These are phyloP conservation scores for Erythrobasidium hasegawianum DNA, from an alignment of 1,284 basidiomycete genomes.

Conservation along the genomic window DNA sequence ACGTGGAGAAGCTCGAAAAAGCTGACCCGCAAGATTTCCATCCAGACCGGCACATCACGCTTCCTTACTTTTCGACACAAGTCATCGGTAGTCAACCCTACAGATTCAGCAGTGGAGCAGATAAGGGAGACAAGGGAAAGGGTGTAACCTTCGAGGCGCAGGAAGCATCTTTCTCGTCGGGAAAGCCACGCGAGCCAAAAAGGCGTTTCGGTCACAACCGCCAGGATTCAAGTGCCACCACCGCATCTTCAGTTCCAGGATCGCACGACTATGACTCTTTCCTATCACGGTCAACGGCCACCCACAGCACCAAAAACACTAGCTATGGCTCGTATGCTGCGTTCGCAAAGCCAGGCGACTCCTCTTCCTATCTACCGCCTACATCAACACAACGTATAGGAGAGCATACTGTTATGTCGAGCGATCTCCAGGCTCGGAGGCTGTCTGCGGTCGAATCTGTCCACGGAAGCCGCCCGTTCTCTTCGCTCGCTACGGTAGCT, in stretches of 20 bases:
- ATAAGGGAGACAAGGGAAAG: no score
- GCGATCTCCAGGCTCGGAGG: neutral
- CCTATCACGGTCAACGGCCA: neutral
- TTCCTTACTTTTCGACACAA: no score
- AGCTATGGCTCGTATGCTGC: neutral
- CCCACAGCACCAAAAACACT: neutral
- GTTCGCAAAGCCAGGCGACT: constrained; percentile 4
- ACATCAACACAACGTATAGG: neutral
- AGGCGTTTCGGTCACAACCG: no score
- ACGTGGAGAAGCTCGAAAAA: no score
- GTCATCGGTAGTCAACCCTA: no score
- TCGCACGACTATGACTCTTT: neutral
- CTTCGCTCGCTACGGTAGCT: neutral
- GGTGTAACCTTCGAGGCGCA: no score
- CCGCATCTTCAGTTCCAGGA: neutral
- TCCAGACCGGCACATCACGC: no score
- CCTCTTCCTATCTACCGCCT: neutral
- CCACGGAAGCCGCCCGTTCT: constrained; percentile 1
- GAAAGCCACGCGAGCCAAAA: no score
- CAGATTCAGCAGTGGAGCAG: no score
- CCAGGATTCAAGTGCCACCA: no score
- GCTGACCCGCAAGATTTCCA: no score
- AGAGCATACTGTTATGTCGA: neutral
- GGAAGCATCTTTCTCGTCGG: no score
- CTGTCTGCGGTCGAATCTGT: neutral